Base-by-base conservation (phyloP, 192 early-diverging fungal species). In the Coemansia reversa region DNA sequence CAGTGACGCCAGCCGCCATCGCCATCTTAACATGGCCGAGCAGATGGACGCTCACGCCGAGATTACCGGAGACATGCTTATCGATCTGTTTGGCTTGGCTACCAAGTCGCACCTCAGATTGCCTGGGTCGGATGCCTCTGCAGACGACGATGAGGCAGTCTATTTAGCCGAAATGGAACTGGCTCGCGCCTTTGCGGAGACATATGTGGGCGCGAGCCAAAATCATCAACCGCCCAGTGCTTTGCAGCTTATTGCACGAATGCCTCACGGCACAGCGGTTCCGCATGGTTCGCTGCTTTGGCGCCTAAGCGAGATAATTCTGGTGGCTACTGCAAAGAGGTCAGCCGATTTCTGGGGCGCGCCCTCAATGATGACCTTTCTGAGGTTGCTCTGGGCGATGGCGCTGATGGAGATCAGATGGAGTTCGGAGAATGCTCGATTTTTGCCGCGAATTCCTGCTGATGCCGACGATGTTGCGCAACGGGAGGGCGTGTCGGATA, bases 301-400 rank as follows among this genome's bases (percentile, higher is more conserved):
- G 79, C 60, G 70, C 2, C 54, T 82, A 18, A 68, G 74, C 68
- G 74, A 82, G 54, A 70, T 74, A 7, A 57, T 82, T 22, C 58
- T 72, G 51, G 74, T 76, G 19, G 68, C 74, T 1, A 76, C 71
- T 0, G 67, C 74, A 28, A 76, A 76, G 49, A 60, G 68, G 18
- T 76, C 69, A 20, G 63, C 74, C 0, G 71, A 69, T 54, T 76
- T 82, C 57, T 72, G 69, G 74, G 74, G 77, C 23, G 81, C 83
- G 2, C 84, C 86, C 5, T 75, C 76, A 23, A 79, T 86, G 18
- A 86, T 89, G 65, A 86, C 86, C 2, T 88, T 88, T 55, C 69
- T 91, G 50, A 86, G 87, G 51, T 83, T 91, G 5, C 63, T 91
- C 27, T 91, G 89, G 89, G 70, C 83, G 0, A 87, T 87, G 67